Percentiles rank a stretch among this genome's conserved stretches.
Conservation (phyloP, 1,284 basidiomycete species). For the Microbotryum violaceum region DNA sequence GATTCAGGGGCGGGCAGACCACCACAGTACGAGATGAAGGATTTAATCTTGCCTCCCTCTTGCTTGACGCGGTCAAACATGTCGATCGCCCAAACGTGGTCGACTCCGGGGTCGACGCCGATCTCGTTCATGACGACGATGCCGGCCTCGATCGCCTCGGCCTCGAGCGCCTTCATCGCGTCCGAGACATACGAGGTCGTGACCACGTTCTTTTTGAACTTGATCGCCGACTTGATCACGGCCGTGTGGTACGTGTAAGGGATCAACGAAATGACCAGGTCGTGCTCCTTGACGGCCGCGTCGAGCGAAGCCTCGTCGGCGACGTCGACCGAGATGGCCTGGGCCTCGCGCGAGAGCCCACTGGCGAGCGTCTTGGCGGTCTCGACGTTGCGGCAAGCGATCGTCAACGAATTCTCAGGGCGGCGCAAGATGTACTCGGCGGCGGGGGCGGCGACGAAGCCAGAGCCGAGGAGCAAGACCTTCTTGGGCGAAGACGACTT, state of each 20-base stretch:
- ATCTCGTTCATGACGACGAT: slow-evolving; percentile 98
- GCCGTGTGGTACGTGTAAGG: slow-evolving; percentile 87
- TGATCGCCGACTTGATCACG: slow-evolving; percentile 93
- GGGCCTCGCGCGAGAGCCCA: slow-evolving; percentile 59
- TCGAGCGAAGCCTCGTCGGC: slow-evolving; percentile 65
- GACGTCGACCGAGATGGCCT: slow-evolving; percentile 75
- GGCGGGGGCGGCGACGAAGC: slow-evolving; percentile 87
- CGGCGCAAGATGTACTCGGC: slow-evolving; percentile 86
- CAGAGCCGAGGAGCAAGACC: slow-evolving; percentile 85
- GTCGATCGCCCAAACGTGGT: slow-evolving; percentile 94
- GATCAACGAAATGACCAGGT: slow-evolving; percentile 93
- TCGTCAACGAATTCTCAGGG: slow-evolving; percentile 74
- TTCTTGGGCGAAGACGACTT: slow-evolving; percentile 49
- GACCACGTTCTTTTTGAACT: slow-evolving; percentile 88
- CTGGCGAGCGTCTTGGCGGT: slow-evolving; percentile 62
- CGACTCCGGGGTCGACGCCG: slow-evolving; percentile 82
- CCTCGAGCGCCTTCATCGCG: slow-evolving; percentile 80
- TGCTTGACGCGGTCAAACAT: slow-evolving; percentile 89
- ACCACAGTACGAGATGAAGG: slow-evolving; percentile 94
- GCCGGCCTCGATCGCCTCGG: slow-evolving; percentile 74
- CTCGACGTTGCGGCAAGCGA: slow-evolving; percentile 79
- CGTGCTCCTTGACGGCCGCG: slow-evolving; percentile 69
- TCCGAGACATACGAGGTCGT: slow-evolving; percentile 91
- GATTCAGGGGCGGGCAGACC: slow-evolving; percentile 85
- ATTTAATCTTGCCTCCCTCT: slow-evolving; percentile 91